A percentile compares a stretch with the other conserved stretches of the same genome.
phyloP scores from a whole-genome alignment of 129 eudicot species.

The Pseudognaphalium luteoalbum region DNA sequence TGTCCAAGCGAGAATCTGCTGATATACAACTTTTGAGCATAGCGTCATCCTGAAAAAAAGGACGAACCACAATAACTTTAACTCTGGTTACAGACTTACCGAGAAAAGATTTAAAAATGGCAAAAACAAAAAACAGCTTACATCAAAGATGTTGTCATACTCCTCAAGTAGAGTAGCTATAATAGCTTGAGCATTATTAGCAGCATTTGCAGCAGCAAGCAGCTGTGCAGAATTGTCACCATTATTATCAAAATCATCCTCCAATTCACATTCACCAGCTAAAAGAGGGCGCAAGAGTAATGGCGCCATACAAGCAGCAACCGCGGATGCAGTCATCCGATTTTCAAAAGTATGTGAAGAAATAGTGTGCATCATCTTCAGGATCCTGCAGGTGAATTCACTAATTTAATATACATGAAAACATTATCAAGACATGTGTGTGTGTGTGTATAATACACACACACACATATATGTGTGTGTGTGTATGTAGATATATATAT shows the following conservation, averaged over 20 bases:
- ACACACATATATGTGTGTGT: too few species aligned
- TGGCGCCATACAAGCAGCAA: slow-evolving; percentile 98
- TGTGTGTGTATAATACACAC: too few species aligned
- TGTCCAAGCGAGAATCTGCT: slow-evolving; percentile 68
- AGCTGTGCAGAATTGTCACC: slow-evolving; percentile 91
- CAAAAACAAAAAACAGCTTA: slow-evolving; percentile 40
- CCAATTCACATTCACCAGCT: slow-evolving; percentile 91
- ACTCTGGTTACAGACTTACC: not conserved
- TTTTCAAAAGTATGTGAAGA: slow-evolving; percentile 70
- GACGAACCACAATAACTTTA: slow-evolving; percentile 12
- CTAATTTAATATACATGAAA: slow-evolving; percentile 1
- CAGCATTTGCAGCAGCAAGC: slow-evolving; percentile 97
- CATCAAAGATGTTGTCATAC: slow-evolving; percentile 78
- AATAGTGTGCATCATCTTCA: slow-evolving; percentile 91
- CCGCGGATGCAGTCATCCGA: slow-evolving; percentile 89
- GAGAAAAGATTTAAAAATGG: not conserved
- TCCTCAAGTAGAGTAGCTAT: slow-evolving; percentile 79
- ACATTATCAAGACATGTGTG: not conserved
- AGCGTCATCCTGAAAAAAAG: slow-evolving; percentile 59
- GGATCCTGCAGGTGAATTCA: slow-evolving; percentile 49
- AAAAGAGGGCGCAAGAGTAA: slow-evolving; percentile 87
- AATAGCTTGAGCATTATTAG: slow-evolving; percentile 91
- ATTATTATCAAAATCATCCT: slow-evolving; percentile 74
- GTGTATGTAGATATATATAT: too few species aligned
- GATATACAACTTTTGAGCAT: slow-evolving; percentile 82